Percentiles rank a stretch among this genome's conserved stretches.
These are phyloP conservation scores for Pythium apleroticum DNA, from an alignment of 352 stramenopile genomes.

Conservation along the genomic window DNA sequence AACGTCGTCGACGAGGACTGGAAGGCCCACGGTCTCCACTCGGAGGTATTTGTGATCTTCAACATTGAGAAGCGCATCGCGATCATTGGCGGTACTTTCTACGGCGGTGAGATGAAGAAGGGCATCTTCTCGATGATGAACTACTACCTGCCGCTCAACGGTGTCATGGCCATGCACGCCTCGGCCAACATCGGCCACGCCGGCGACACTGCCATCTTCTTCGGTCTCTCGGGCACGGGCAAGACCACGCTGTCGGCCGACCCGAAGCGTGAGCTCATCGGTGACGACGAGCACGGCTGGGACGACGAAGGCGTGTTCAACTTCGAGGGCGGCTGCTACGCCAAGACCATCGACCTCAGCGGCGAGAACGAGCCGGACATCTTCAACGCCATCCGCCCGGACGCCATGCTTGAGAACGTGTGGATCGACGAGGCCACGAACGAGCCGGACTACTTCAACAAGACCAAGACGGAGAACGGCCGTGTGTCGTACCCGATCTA, in stretches of 20 bases:
- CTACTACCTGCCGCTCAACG: constrained; percentile 59
- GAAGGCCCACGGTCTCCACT: constrained; percentile 50
- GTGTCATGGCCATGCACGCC: constrained; percentile 64
- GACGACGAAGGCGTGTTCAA: constrained; percentile 93
- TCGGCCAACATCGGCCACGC: constrained; percentile 55
- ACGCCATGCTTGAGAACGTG: constrained; percentile 61
- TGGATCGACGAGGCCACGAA: constrained; percentile 46
- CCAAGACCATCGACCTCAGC: constrained; percentile 95
- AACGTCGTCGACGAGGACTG: constrained; percentile 60
- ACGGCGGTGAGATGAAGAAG: constrained; percentile 76
- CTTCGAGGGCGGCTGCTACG: constrained; percentile 97
- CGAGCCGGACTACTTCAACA: constrained; percentile 58
- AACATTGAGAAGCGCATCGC: constrained; percentile 68
- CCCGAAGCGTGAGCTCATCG: constrained; percentile 90
- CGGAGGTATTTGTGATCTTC: constrained; percentile 65
- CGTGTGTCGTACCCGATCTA: constrained; percentile 60
- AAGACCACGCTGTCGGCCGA: constrained; percentile 90
- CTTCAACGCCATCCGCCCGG: constrained; percentile 62
- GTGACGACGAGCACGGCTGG: constrained; percentile 87
- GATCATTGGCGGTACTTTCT: constrained; percentile 63
- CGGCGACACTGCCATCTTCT: constrained; percentile 56
- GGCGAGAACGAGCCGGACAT: constrained; percentile 95
- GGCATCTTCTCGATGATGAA: constrained; percentile 76
- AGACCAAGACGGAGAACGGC: constrained; percentile 56
- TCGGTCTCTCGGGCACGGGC: constrained; percentile 84